Conservation (phyloP, 805 yeast genomes). For the Diddensiella caesifluorescens region DNA sequence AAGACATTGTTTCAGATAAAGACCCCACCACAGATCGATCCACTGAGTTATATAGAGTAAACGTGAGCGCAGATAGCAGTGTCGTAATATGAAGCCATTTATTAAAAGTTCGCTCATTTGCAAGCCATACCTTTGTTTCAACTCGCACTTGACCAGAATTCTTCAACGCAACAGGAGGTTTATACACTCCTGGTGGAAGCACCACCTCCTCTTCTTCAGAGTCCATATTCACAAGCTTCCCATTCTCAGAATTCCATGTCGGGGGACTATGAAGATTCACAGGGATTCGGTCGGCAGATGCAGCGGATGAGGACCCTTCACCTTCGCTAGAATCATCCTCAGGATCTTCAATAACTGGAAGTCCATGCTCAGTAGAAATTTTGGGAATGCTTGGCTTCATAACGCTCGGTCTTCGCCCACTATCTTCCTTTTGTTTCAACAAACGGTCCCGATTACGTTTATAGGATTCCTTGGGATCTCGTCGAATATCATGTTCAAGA, state of each 20-base stretch:
- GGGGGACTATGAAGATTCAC: constrained; percentile 9
- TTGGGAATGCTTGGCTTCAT: constrained; percentile 6
- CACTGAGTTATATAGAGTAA: constrained; percentile 74
- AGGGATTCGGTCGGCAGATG: background rate
- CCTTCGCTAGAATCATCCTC: constrained; percentile 47
- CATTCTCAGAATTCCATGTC: constrained; percentile 5
- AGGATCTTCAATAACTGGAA: constrained; percentile 42
- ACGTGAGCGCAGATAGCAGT: constrained; percentile 76
- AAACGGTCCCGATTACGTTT: constrained; percentile 56
- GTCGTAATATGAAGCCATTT: constrained; percentile 92
- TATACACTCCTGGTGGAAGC: constrained; percentile 83
- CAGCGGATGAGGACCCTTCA: constrained; percentile 19
- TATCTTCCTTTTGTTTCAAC: constrained; percentile 33
- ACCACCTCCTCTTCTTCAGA: constrained; percentile 80
- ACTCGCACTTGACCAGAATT: constrained; percentile 90
- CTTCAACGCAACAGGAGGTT: constrained; percentile 73
- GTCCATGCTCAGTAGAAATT: background rate
- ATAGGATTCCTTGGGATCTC: constrained; percentile 73
- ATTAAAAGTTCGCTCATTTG: constrained; percentile 95
- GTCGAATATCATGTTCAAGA: constrained; percentile 66
- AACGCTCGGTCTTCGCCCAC: constrained; percentile 3
- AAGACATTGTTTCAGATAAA: constrained; percentile 67
- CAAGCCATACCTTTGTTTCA: constrained; percentile 97
- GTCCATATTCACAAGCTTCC: constrained; percentile 35
- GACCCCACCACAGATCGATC: constrained; percentile 50